phyloP scores from a whole-genome alignment of 768 basidiomycete genomes.

The Saitozyma podzolica region DNA sequence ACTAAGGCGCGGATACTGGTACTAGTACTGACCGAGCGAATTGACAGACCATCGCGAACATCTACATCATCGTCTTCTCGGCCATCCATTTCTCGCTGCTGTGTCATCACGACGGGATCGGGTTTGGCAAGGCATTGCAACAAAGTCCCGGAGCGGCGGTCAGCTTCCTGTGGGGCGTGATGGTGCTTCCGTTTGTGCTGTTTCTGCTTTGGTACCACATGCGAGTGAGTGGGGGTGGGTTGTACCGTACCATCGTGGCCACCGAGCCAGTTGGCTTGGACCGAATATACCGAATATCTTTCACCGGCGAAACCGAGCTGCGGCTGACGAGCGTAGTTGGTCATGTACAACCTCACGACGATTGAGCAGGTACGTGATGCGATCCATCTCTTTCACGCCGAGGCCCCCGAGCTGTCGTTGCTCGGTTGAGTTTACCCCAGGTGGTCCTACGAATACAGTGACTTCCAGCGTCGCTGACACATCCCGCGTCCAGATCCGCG shows the following conservation, averaged over 20 bases:
- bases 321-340: slow-evolving; percentile 53
- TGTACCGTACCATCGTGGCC: background rate
- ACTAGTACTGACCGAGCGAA: background rate
- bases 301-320: background rate
- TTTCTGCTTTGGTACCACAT: slow-evolving; percentile 81
- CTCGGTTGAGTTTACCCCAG: too few relatives aligned
- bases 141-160: slow-evolving; percentile 75
- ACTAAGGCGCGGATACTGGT: background rate
- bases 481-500: slow-evolving; percentile 65
- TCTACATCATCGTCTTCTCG: slow-evolving; percentile 77
- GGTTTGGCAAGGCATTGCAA: slow-evolving; percentile 58
- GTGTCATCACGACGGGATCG: slow-evolving; percentile 58
- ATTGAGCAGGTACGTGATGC: slow-evolving; percentile 76
- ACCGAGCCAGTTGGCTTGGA: background rate
- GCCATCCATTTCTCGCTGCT: slow-evolving; percentile 77
- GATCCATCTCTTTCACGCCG: slow-evolving; percentile 23
- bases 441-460: too few relatives aligned
- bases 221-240: slow-evolving; percentile 61
- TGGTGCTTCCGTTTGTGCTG: slow-evolving; percentile 78
- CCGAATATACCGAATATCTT: slow-evolving; percentile 5
- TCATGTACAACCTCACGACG: slow-evolving; percentile 87
- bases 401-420: slow-evolving; percentile 7
- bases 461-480: too few relatives aligned
- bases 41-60: slow-evolving; percentile 66
- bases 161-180: slow-evolving; percentile 69